Percentiles rank a stretch among this genome's conserved stretches.
Evolutionary conservation across 345 rosid species (phyloP).

Genomic region (Heritiera fomes): DNA sequence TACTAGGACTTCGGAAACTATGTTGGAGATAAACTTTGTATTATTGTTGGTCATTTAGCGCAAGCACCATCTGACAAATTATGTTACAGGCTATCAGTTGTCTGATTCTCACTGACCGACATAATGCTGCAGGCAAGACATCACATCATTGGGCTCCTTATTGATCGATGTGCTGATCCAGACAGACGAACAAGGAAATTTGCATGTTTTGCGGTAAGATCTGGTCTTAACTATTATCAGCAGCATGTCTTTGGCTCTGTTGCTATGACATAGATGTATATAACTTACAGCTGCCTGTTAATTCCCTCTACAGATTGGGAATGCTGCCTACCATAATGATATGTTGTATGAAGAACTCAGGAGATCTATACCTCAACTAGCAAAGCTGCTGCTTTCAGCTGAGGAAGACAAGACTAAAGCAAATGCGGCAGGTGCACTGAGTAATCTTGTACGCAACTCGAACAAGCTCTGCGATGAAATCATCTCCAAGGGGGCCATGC

Average conservation of each 20-base stretch:
- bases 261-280: not conserved
- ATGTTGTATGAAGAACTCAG: constrained; percentile 76
- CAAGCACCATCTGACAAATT: not conserved
- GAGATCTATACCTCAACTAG: constrained; percentile 81
- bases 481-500: constrained; percentile 87
- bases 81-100: constrained; percentile 3
- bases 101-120: constrained; percentile 22
- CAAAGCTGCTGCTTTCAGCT: constrained; percentile 64
- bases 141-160: constrained; percentile 66
- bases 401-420: constrained; percentile 98
- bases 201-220: constrained; percentile 94
- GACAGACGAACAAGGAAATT: constrained; percentile 92
- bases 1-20: not conserved
- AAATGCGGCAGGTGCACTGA: constrained; percentile 95
- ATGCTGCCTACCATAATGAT: constrained; percentile 93
- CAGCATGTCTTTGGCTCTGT: not conserved
- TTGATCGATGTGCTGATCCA: constrained; percentile 90
- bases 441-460: constrained; percentile 97
- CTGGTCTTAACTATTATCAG: not conserved
- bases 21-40: not conserved
- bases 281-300: not conserved
- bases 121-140: constrained; percentile 58
- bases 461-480: constrained; percentile 88
- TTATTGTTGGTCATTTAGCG: not conserved
- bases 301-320: constrained; percentile 64